Evolutionary conservation across 1,284 basidiomycete genomes (phyloP).

Genomic region (Pseudozyma sp.): DNA sequence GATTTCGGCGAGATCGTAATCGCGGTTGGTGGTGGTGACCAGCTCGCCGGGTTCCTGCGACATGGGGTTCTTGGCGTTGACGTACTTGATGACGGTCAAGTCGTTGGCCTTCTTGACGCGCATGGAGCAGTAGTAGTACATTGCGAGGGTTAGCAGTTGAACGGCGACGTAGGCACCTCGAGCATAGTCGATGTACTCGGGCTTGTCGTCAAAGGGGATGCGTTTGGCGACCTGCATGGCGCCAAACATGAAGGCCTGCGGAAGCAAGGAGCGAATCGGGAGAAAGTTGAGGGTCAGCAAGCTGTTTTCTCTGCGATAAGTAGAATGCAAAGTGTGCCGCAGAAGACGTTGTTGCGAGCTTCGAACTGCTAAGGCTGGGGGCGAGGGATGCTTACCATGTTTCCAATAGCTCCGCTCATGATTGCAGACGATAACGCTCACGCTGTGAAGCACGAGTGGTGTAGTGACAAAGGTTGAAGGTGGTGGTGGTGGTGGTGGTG

Average conservation of each 20-base stretch:
- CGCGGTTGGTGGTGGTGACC: constrained; percentile 89
- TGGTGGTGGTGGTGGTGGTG: constrained; percentile 8
- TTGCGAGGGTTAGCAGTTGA: constrained; percentile 77
- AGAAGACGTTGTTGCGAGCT: not conserved
- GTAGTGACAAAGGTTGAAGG: not conserved
- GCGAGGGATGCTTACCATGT: constrained; percentile 42
- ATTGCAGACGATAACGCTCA: constrained; percentile 5
- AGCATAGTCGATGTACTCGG: constrained; percentile 82
- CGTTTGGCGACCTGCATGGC: constrained; percentile 79
- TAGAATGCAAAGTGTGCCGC: too few relatives aligned
- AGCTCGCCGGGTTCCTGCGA: constrained; percentile 80
- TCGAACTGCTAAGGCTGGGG: not conserved
- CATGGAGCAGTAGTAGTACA: constrained; percentile 80
- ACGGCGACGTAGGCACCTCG: constrained; percentile 83
- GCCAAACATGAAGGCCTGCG: constrained; percentile 59
- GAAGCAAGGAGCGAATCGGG: not conserved
- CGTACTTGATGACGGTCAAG: constrained; percentile 91
- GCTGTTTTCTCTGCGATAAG: not conserved
- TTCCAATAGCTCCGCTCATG: constrained; percentile 54
- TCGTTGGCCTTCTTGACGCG: constrained; percentile 89
- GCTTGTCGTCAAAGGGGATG: constrained; percentile 87
- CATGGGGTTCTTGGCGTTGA: constrained; percentile 71
- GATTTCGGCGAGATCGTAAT: constrained; percentile 90
- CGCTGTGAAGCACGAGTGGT: constrained; percentile 15
- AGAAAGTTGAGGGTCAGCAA: not conserved